Conservation (phyloP, 2,329 filamentous ascomycete species). For the Alternaria postmessia region DNA sequence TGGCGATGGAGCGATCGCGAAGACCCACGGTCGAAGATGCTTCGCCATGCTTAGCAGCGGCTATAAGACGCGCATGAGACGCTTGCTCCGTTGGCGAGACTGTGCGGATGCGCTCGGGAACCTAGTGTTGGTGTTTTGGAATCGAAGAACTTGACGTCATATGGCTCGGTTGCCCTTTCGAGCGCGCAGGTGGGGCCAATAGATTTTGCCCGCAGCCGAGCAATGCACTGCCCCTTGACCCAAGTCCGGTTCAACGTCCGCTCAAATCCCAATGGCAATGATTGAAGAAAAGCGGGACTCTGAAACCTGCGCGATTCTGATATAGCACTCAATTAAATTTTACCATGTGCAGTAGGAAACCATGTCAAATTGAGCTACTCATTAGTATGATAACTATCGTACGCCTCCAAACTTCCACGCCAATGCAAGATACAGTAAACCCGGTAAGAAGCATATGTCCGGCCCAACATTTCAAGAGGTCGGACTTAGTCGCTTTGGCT, state of each 20-base stretch:
- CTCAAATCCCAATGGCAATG: neutral
- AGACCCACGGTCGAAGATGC: constrained; percentile 3
- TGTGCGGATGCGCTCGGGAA: constrained; percentile 12
- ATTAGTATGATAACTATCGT: neutral
- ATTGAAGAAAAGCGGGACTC: neutral
- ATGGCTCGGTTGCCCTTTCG: neutral
- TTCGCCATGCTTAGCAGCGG: constrained; percentile 22
- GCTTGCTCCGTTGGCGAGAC: constrained; percentile 1
- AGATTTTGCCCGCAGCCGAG: neutral
- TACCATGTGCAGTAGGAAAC: neutral
- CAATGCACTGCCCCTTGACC: neutral
- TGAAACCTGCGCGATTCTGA: neutral
- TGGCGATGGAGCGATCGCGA: neutral
- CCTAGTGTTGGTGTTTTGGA: constrained; percentile 11
- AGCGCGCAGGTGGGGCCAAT: constrained; percentile 1
- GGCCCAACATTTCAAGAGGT: neutral
- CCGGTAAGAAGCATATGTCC: neutral
- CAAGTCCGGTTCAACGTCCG: neutral
- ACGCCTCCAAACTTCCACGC: neutral
- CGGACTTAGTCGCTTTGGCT: neutral
- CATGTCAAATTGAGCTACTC: neutral
- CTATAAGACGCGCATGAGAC: neutral
- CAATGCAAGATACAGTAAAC: neutral
- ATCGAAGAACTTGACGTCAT: constrained; percentile 16
- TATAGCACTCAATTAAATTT: neutral